Evolutionary conservation across 2,329 filamentous ascomycete species (phyloP).

Genomic region (Aspergillus awamori): DNA sequence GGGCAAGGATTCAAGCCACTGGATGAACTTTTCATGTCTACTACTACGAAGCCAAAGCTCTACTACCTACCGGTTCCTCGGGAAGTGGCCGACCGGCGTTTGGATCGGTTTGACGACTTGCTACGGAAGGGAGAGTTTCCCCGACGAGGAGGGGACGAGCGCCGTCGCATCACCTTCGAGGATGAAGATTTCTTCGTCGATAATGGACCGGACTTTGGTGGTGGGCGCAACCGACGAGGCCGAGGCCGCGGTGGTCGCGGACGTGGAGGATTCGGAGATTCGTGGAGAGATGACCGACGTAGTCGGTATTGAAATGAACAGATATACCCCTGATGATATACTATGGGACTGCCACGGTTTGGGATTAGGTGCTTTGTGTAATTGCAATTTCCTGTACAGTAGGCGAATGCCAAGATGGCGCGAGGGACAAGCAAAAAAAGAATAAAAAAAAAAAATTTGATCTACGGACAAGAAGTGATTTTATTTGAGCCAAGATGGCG

Average conservation of each 20-base stretch:
- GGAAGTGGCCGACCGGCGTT: conserved; percentile 65
- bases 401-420: not conserved
- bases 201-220: conserved; percentile 62
- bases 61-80: conserved; percentile 69
- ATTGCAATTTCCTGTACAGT: conserved; percentile 6
- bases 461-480: not conserved
- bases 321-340: not conserved
- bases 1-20: conserved; percentile 58
- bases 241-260: conserved; percentile 39
- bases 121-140: conserved; percentile 43
- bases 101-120: conserved; percentile 59
- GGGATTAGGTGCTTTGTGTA: not conserved
- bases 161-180: conserved; percentile 75
- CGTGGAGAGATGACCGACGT: conserved; percentile 20
- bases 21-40: conserved; percentile 63
- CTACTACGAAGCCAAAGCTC: conserved; percentile 63
- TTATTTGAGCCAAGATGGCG: not conserved
- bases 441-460: not conserved
- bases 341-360: not conserved
- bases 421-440: not conserved
- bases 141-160: conserved; percentile 53
- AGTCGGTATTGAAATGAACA: conserved; percentile 14
- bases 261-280: conserved; percentile 29
- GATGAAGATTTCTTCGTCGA: conserved; percentile 68
- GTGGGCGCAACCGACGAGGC: conserved; percentile 33